Evolutionary conservation across 176 grass and related monocot species (phyloP), one percentile per base, ranked within the genome.

Genomic region (Themeda triandra): DNA sequence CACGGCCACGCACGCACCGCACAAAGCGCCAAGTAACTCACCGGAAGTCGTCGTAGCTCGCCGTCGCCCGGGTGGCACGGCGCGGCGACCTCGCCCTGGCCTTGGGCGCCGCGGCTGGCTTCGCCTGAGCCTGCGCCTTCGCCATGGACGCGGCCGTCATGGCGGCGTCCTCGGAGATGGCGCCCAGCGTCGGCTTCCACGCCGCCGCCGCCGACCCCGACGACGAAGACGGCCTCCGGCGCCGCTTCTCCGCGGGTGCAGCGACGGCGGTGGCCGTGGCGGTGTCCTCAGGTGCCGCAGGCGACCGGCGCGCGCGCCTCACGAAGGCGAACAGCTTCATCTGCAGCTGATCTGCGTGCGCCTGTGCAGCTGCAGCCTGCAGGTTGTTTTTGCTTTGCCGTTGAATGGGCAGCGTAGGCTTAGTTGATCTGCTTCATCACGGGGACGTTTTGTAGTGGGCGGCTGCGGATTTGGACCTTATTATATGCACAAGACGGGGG

Each of bases 111-210:
- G 66, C 13, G 77, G 54, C 32, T 33, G 60, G 10, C 78, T 65
- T 87, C 65, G 79, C 79, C 73, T 25, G 48, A 45, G 45, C 80
- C 73, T 76, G 36, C 46, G 70, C 68, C 39, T 64, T 45, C 29
- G 72, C 74, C 76, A 64, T 31, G 17, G 33, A 28, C 36, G 75
- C 29, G 11, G 66, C 30, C 9, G 51, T 75, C 83, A 85, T 54
- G 37, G 88, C 53, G 69, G 80, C 84, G 73, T 87, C 87, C 84
- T 96, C 94, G n/a, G 89, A 93, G 84, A 96, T 96, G 33, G 86
- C 69, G 21, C 81, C 69, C 36, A 96, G 87, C 71, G 94, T 87
- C 33, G 94, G 94, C 69, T 84, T 93, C 91, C 91, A 96, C 32
- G 91, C 68, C 72, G 91, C 67, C 77, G 82, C 79, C 73, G 82